Evolutionary conservation across 371 early-diverging fungal genomes (phyloP).

Genomic region (Dinochytrium kinnereticum): DNA sequence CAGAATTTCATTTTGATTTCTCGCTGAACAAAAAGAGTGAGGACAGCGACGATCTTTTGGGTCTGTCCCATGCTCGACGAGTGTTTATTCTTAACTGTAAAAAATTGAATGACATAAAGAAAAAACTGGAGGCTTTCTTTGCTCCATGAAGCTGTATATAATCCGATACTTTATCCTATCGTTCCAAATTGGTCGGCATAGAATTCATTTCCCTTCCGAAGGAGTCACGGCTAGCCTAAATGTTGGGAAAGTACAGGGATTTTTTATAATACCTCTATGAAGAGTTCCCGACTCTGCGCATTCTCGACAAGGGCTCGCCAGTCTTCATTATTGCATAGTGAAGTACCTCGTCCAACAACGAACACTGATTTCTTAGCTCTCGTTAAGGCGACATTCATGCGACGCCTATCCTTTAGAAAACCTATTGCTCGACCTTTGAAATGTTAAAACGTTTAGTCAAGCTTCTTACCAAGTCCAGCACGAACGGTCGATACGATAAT

Average conservation of each 20-base stretch:
- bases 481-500: constrained; percentile 96
- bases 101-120: constrained; percentile 5
- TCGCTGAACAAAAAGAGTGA: constrained; percentile 29
- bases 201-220: not conserved
- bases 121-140: not conserved
- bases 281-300: constrained; percentile 22
- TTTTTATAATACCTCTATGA: constrained; percentile 16
- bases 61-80: constrained; percentile 3
- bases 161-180: too few relatives aligned
- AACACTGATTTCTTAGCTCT: constrained; percentile 90
- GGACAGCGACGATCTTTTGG: not conserved
- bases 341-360: constrained; percentile 80
- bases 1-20: constrained; percentile 26
- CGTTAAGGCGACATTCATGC: constrained; percentile 91
- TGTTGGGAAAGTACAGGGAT: not conserved
- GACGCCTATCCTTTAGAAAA: constrained; percentile 83
- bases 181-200: not conserved
- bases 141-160: not conserved
- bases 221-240: not conserved
- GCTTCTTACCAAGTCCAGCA: constrained; percentile 61
- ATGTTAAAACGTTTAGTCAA: not conserved
- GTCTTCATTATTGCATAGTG: constrained; percentile 62
- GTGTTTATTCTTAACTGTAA: not conserved
- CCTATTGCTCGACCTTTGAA: constrained; percentile 73
- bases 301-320: constrained; percentile 68